A percentile compares a stretch with the other conserved stretches of the same genome.
Evolutionary conservation across 768 basidiomycete genomes (phyloP).

Genomic region (Albatrellus ellisii): DNA sequence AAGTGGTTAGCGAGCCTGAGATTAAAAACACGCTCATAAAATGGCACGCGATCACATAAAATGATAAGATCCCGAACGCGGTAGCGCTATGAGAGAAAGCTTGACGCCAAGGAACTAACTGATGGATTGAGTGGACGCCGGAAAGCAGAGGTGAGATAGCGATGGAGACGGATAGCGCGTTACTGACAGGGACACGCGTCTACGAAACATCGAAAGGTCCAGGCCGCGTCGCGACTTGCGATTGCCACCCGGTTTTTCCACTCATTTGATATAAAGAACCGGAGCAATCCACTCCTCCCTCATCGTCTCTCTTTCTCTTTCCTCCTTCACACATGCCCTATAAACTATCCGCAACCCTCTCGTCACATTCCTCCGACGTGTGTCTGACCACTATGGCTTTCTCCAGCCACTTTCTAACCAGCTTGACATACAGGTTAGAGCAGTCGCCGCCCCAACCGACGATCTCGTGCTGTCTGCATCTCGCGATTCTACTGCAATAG

Average conservation of each 20-base stretch:
- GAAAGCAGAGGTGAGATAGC: too few species aligned
- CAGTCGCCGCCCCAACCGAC: conserved; percentile 62
- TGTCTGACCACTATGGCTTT: conserved; percentile 19
- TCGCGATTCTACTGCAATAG: conserved; percentile 81
- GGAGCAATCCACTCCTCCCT: too few species aligned
- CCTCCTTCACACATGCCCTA: conserved; percentile 38
- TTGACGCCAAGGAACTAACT: too few species aligned
- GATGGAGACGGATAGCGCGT: too few species aligned
- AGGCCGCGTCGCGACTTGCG: not conserved
- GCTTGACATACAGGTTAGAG: conserved; percentile 71
- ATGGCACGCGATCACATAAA: too few species aligned
- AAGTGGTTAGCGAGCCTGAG: too few species aligned
- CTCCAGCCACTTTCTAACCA: conserved; percentile 14
- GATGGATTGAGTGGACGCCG: too few species aligned
- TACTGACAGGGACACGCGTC: conserved; percentile 2
- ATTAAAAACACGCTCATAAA: too few species aligned
- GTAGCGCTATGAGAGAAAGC: too few species aligned
- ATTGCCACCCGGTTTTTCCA: not conserved
- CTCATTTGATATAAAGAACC: not conserved
- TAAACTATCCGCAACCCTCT: conserved; percentile 63
- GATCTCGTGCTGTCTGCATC: conserved; percentile 81
- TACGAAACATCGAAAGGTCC: not conserved
- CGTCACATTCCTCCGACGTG: conserved; percentile 65
- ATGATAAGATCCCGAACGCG: too few species aligned
- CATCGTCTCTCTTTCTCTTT: conserved; percentile 9